Conservation (phyloP, 129 eudicot genomes). For the Chrysanthemum seticuspe region DNA sequence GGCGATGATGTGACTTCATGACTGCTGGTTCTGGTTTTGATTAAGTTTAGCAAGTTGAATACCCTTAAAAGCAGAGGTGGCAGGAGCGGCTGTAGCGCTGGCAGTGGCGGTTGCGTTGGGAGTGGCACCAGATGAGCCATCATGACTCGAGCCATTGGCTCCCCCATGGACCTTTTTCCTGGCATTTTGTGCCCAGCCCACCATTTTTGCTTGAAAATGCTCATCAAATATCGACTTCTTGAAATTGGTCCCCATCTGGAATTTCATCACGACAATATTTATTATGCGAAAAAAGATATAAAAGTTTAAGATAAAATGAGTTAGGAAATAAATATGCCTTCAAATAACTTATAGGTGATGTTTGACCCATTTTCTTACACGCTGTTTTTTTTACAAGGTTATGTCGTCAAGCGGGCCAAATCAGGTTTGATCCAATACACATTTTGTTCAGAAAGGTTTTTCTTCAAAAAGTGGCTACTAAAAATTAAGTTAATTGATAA, state of each 20-base stretch:
- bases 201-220: slow-evolving; percentile 47
- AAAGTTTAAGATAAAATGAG: too few species aligned
- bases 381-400: background rate
- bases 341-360: background rate
- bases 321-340: background rate
- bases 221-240: slow-evolving; percentile 59
- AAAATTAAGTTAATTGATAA: too few species aligned
- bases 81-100: slow-evolving; percentile 14
- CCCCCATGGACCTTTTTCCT: slow-evolving; percentile 35
- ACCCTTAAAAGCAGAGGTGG: slow-evolving; percentile 30
- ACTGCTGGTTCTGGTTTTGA: slow-evolving; percentile 29
- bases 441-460: too few species aligned
- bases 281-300: background rate
- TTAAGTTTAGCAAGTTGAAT: slow-evolving; percentile 36
- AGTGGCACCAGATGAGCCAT: slow-evolving; percentile 17
- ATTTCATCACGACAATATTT: background rate
- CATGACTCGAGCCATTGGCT: slow-evolving; percentile 31
- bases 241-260: slow-evolving; percentile 69
- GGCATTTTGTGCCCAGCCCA: slow-evolving; percentile 58
- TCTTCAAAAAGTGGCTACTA: too few species aligned
- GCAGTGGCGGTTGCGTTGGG: background rate
- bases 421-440: too few species aligned
- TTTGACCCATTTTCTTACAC: background rate
- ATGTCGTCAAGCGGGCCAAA: too few species aligned
- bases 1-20: background rate